Evolutionary conservation across 2,329 filamentous ascomycete genomes (phyloP), one percentile per base, ranked within the genome.

Genomic region (Paecilomyces niveus): DNA sequence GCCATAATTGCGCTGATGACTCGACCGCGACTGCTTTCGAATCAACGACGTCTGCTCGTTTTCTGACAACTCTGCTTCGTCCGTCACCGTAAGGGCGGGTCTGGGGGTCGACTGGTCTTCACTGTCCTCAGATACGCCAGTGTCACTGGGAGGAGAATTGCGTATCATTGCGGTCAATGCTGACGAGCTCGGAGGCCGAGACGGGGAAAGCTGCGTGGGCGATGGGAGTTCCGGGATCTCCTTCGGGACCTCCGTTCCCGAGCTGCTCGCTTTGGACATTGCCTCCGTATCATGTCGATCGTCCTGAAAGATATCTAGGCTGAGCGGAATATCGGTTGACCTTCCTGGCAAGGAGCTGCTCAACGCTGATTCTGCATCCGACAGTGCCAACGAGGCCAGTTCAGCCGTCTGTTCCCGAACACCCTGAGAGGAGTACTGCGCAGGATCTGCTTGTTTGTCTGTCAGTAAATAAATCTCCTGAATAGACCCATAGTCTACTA

Each of bases 401-500:
- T 96, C 90, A 55, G 91, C 90, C 2, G 92, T 95, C 70, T 94
- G 88, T 74, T 94, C 88, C 63, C 92, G 88, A 49, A 96, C 88
- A 63, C 86, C 89, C 59, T 87, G 85, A 33, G 82, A 82, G 45
- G 90, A 89, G 72, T 90, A 89, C 65, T 90, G 85, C 18, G 85
- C 83, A 65, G 85, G 88, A 69, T 93, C 89, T 74, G 84, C 70
- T 18, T 81, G 5, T 15, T 24, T 52, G 50, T 21, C 13, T 24
- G 22, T 52, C 55, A 53, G 45, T 26, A 50, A 3, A 6, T n/a
- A 18, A 21, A 11, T 52, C 18, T 56, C 5, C 54, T 22, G 31
- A 13, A 32, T 52, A 45, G 13, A 22, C 22, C 33, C 24, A 22
- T 33, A 8, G 3, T 15, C 13, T n/a, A n/a, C 13, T n/a, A 18